Evolutionary conservation across 2,329 filamentous ascomycete species (phyloP).

Genomic region (Gaeumannomyces sp.): DNA sequence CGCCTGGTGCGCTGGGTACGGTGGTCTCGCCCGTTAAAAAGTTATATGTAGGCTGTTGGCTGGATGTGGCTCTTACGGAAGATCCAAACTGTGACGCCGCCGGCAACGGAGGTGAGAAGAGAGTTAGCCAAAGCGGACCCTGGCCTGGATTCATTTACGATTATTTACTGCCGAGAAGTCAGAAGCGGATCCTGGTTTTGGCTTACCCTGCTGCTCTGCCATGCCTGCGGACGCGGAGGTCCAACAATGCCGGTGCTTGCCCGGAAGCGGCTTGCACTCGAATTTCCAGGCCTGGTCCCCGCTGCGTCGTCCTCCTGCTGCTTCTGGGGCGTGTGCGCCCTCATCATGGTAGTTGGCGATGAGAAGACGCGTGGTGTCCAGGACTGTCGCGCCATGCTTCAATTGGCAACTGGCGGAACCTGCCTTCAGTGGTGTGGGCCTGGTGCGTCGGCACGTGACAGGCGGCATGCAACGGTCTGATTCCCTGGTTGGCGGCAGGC

Average conservation of each 20-base stretch:
- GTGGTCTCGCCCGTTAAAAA: constrained; percentile 28
- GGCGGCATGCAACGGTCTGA: neutral
- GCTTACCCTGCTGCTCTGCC: constrained; percentile 25
- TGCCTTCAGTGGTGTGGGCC: neutral
- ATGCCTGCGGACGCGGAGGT: constrained; percentile 20
- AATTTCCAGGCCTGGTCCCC: constrained; percentile 19
- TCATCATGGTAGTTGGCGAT: constrained; percentile 12
- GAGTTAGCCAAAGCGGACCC: neutral
- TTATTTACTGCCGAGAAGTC: neutral
- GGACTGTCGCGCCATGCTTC: neutral
- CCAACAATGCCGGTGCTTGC: constrained; percentile 20
- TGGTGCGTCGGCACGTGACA: neutral
- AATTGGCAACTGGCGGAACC: constrained; percentile 3
- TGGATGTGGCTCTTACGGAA: constrained; percentile 21
- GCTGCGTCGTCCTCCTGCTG: constrained; percentile 18
- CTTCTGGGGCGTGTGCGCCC: constrained; percentile 20
- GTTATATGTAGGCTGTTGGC: constrained; percentile 30
- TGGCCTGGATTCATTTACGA: neutral
- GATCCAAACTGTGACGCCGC: constrained; percentile 17
- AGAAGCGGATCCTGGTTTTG: neutral
- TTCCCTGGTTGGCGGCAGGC: too few relatives aligned
- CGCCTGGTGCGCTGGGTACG: constrained; percentile 2
- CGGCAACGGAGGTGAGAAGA: neutral
- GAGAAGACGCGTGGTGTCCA: constrained; percentile 8
- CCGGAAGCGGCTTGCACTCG: constrained; percentile 20